These are phyloP conservation scores for Globisporangium viniferum DNA, from an alignment of 352 stramenopile genomes.

Conservation along the genomic window DNA sequence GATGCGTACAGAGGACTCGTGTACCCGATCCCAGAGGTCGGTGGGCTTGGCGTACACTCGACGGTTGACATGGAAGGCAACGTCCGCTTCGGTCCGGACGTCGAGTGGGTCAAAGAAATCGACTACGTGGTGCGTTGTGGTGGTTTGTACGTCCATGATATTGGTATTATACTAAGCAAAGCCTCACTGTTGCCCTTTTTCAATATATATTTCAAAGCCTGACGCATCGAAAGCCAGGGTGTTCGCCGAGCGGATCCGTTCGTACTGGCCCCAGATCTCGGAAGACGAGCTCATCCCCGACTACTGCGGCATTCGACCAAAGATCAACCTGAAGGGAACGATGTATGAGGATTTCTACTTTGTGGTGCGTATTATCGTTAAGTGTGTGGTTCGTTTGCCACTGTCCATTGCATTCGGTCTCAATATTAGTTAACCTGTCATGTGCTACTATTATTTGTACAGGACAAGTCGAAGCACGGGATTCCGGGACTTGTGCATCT, in stretches of 20 bases:
- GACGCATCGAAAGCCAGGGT: conserved; percentile 48
- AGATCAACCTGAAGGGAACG: conserved; percentile 74
- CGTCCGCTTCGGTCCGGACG: conserved; percentile 95
- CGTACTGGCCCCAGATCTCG: conserved; percentile 91
- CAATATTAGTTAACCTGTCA: not conserved
- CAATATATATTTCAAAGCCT: conserved; percentile 23
- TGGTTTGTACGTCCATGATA: not conserved
- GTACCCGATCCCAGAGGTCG: conserved; percentile 94
- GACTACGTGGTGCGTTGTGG: conserved; percentile 69
- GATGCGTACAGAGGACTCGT: conserved; percentile 74
- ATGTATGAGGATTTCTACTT: conserved; percentile 91
- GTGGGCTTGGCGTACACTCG: conserved; percentile 95
- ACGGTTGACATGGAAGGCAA: conserved; percentile 92
- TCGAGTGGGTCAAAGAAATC: conserved; percentile 92
- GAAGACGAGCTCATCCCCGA: conserved; percentile 85
- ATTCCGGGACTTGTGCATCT: conserved; percentile 89
- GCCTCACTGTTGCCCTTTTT: not conserved
- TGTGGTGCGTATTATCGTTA: conserved; percentile 29
- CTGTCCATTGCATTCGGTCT: not conserved
- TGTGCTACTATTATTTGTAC: conserved; percentile 9
- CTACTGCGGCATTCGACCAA: conserved; percentile 96
- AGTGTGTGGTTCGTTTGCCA: not conserved
- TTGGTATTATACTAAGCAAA: not conserved
- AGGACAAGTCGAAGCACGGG: conserved; percentile 66
- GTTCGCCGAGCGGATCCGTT: conserved; percentile 73